Base-by-base conservation (phyloP, 2,329 filamentous ascomycete genomes). In the Stenocarpella maydis region DNA sequence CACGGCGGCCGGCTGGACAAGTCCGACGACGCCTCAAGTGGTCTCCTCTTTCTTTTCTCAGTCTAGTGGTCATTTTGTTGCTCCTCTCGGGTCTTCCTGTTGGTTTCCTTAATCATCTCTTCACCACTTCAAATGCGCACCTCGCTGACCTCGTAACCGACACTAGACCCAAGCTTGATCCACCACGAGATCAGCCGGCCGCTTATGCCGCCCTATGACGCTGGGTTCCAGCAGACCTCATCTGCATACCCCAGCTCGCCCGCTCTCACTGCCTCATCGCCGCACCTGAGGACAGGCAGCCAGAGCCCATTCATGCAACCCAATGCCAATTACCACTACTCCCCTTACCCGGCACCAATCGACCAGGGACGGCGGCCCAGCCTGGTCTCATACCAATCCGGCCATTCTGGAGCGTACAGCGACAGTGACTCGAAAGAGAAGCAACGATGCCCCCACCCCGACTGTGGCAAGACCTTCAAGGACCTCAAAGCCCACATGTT, bases 401-500 rank as follows among this genome's bases (percentile, higher is more conserved):
- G 85, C 64, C 87, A 85, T 61, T 84, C 90, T 0, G 85, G 85
- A 74, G 79, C 86, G 82, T 85, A 86, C 74, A 91, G 87, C 77
- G 87, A 85, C 69, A 83, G 88, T 67, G 90, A 92, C 76, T 80
- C 83, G 70, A 90, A 92, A 76, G 91, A 93, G 77, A 88, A 88
- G 81, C 86, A 87, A 74, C 86, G 92, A 71, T 97, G 94, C 83
- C 92, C 92, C 1, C 90, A 94, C 76, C 90, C 92, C 8, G 93
- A 95, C 69, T 97, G 94, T 76, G 93, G 94, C 72, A 90, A 92
- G 76, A 86, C 91, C 69, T 97, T 97, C 87, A 97, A 97, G 82
- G 94, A 97, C 77, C 83, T 97, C 73, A 95, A 95, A 81, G 94
- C 95, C 10, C 95, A 98, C 80, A 95, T 97, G 92, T 88, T 97